These are phyloP conservation scores for Phaeosphaeriaceae sp. DNA, from an alignment of 2,329 filamentous ascomycete species.

Conservation along the genomic window DNA sequence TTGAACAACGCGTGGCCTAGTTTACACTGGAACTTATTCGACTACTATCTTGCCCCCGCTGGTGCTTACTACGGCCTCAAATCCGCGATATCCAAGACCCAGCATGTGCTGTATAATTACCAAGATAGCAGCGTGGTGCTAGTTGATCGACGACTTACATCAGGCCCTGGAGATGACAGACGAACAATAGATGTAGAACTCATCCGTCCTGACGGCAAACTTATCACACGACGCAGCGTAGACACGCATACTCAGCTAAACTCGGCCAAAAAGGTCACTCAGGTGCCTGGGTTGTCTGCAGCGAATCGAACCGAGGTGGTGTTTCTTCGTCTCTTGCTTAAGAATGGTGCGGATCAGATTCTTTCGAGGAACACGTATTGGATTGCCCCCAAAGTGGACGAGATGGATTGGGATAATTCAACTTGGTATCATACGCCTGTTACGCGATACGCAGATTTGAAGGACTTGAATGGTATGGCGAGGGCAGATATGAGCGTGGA, in stretches of 20 bases:
- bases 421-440: slow-evolving; percentile 67
- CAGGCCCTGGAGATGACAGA: slow-evolving; percentile 31
- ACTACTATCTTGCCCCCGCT: slow-evolving; percentile 65
- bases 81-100: slow-evolving; percentile 48
- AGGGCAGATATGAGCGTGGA: slow-evolving; percentile 12
- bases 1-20: slow-evolving; percentile 69
- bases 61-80: slow-evolving; percentile 68
- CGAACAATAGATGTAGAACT: slow-evolving; percentile 59
- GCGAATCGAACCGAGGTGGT: slow-evolving; percentile 51
- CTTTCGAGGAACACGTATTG: slow-evolving; percentile 68
- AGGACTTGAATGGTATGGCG: slow-evolving; percentile 47
- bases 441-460: slow-evolving; percentile 57
- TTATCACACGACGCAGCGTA: slow-evolving; percentile 43
- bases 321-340: slow-evolving; percentile 60
- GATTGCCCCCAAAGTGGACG: slow-evolving; percentile 57
- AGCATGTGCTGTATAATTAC: slow-evolving; percentile 65
- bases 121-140: slow-evolving; percentile 54
- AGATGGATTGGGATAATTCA: slow-evolving; percentile 62
- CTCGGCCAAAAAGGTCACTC: slow-evolving; percentile 26
- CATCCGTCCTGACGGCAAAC: slow-evolving; percentile 56
- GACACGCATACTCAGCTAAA: slow-evolving; percentile 53
- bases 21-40: slow-evolving; percentile 70
- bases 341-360: slow-evolving; percentile 33
- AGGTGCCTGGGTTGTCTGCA: slow-evolving; percentile 34
- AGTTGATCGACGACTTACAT: slow-evolving; percentile 60